A percentile compares a stretch with the other conserved stretches of the same genome.
Conservation (phyloP, 73 alveolate genomes). For the Symbiodinium pilosum region DNA sequence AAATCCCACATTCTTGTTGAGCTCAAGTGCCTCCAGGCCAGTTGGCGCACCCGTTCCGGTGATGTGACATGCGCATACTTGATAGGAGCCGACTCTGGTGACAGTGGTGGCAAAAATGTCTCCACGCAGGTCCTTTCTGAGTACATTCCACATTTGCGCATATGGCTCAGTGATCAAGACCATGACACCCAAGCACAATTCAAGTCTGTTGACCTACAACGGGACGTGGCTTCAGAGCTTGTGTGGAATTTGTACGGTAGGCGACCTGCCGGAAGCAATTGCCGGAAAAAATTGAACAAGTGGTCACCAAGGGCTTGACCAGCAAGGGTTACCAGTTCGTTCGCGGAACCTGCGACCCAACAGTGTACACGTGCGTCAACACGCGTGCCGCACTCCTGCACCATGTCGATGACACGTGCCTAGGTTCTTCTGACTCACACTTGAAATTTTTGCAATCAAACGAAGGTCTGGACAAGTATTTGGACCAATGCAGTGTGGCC, state of each 20-base stretch:
- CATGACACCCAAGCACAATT: neutral
- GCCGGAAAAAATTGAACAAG: neutral
- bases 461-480: neutral
- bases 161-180: neutral
- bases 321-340: neutral
- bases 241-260: neutral
- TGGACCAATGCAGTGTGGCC: no score
- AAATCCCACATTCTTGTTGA: slow-evolving; percentile 24
- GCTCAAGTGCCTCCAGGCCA: neutral
- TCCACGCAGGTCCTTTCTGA: slow-evolving; percentile 6
- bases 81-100: slow-evolving; percentile 21
- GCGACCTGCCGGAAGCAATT: neutral
- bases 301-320: neutral
- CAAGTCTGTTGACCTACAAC: no score
- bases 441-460: no score
- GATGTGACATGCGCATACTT: slow-evolving; percentile 25
- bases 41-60: slow-evolving; percentile 3
- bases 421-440: neutral
- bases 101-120: slow-evolving; percentile 14
- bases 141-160: neutral
- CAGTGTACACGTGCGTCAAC: no score
- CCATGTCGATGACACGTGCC: neutral
- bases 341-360: neutral
- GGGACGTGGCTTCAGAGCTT: neutral
- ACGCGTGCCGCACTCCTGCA: neutral